These are phyloP conservation scores for Coniochaeta sp. DNA, from an alignment of 2,329 filamentous ascomycete genomes.

Conservation along the genomic window DNA sequence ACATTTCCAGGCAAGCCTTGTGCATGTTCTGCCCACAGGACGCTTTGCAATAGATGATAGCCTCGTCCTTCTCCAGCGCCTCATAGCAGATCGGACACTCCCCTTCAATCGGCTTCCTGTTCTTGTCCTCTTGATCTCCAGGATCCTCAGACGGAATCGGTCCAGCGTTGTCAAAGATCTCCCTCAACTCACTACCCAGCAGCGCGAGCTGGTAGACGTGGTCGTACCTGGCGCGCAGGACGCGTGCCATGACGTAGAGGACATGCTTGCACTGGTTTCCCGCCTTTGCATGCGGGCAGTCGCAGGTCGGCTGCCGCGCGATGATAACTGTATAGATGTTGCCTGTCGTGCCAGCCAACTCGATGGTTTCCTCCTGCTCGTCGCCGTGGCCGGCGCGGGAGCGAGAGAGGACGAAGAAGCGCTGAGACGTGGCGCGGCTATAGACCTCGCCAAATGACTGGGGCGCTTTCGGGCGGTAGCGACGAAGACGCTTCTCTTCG, in stretches of 20 bases:
- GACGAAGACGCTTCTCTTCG: slow-evolving; percentile 26
- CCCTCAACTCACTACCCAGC: slow-evolving; percentile 47
- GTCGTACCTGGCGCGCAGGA: slow-evolving; percentile 48
- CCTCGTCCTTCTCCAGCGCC: slow-evolving; percentile 31
- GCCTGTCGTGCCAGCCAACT: slow-evolving; percentile 56
- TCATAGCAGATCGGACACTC: slow-evolving; percentile 53
- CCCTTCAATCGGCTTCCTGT: slow-evolving; percentile 41
- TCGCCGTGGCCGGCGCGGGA: slow-evolving; percentile 22
- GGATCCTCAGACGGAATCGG: slow-evolving; percentile 28
- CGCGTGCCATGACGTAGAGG: slow-evolving; percentile 51
- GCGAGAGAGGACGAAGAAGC: slow-evolving; percentile 40
- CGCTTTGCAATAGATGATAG: slow-evolving; percentile 41
- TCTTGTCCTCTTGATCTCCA: slow-evolving; percentile 19
- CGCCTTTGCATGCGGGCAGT: slow-evolving; percentile 44
- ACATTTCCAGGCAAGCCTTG: slow-evolving; percentile 44
- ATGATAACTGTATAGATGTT: slow-evolving; percentile 57
- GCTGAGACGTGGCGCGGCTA: slow-evolving; percentile 14
- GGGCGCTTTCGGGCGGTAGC: slow-evolving; percentile 16
- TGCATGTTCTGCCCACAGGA: slow-evolving; percentile 50
- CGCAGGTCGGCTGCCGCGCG: slow-evolving; percentile 40
- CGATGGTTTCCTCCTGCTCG: slow-evolving; percentile 43
- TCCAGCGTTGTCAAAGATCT: slow-evolving; percentile 49
- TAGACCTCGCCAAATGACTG: slow-evolving; percentile 13
- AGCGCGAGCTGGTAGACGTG: slow-evolving; percentile 57
- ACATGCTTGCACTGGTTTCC: slow-evolving; percentile 60